Conservation (phyloP, 768 basidiomycete species). For the Lactarius hengduanensis region DNA sequence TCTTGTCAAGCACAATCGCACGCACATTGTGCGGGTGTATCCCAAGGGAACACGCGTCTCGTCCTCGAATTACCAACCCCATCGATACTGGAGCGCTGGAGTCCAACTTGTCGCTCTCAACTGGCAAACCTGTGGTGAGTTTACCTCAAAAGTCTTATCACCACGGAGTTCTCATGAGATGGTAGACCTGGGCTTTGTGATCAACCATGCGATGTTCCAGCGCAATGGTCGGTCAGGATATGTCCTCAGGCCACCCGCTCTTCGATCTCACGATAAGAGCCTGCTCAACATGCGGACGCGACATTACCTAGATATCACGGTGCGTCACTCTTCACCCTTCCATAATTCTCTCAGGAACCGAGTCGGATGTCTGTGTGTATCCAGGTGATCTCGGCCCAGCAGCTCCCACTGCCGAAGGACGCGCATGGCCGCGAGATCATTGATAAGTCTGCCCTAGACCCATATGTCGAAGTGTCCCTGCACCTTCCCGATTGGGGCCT, state of each 20-base stretch:
- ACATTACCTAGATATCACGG: slow-evolving; percentile 64
- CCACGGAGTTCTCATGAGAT: slow-evolving; percentile 10
- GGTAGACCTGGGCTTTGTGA: slow-evolving; percentile 82
- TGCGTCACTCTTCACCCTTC: slow-evolving; percentile 34
- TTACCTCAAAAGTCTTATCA: not conserved
- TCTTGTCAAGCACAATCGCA: slow-evolving; percentile 82
- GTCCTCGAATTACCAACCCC: slow-evolving; percentile 86
- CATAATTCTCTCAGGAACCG: slow-evolving; percentile 4
- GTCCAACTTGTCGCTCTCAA: slow-evolving; percentile 92
- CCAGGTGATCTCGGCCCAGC: slow-evolving; percentile 83
- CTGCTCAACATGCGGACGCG: slow-evolving; percentile 50
- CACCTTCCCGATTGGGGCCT: slow-evolving; percentile 71
- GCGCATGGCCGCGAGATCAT: slow-evolving; percentile 57
- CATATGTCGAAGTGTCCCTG: slow-evolving; percentile 78
- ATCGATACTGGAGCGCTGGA: slow-evolving; percentile 87
- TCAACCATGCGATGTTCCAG: slow-evolving; percentile 96
- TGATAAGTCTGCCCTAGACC: slow-evolving; percentile 59
- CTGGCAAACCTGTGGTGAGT: slow-evolving; percentile 93
- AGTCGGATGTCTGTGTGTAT: not conserved
- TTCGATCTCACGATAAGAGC: slow-evolving; percentile 65
- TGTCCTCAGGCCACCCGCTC: slow-evolving; percentile 81
- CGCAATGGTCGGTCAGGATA: slow-evolving; percentile 87
- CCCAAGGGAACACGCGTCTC: slow-evolving; percentile 79
- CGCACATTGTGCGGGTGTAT: slow-evolving; percentile 82
- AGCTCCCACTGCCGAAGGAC: slow-evolving; percentile 75